phyloP scores from a whole-genome alignment of 495 filamentous ascomycete species.

The Penicillium cinerascens region DNA sequence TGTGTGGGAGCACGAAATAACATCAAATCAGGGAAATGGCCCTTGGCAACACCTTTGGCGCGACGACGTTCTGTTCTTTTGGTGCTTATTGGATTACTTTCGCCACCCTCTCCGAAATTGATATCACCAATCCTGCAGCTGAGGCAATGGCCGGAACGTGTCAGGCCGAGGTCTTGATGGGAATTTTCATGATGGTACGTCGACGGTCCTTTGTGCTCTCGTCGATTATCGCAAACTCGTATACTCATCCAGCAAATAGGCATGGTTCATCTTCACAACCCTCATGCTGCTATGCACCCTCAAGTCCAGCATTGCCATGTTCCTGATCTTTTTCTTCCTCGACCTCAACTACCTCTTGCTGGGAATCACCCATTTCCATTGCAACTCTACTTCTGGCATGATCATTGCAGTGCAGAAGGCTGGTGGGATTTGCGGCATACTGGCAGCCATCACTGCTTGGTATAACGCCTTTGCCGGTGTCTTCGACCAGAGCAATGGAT shows the following conservation, averaged over 20 bases:
- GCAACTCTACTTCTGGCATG: slow-evolving; percentile 32
- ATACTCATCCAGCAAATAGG: slow-evolving; percentile 27
- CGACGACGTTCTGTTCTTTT: slow-evolving; percentile 86
- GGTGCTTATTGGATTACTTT: slow-evolving; percentile 90
- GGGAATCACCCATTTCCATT: slow-evolving; percentile 59
- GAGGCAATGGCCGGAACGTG: slow-evolving; percentile 32
- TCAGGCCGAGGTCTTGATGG: slow-evolving; percentile 54
- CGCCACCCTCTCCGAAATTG: slow-evolving; percentile 72
- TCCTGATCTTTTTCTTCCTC: slow-evolving; percentile 78
- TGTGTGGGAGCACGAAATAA: background rate
- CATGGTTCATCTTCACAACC: slow-evolving; percentile 91
- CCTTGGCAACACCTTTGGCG: slow-evolving; percentile 86
- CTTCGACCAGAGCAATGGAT: slow-evolving; percentile 66
- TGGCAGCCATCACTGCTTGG: slow-evolving; percentile 83
- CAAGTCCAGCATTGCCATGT: slow-evolving; percentile 84
- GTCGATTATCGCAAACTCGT: background rate
- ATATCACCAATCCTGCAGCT: slow-evolving; percentile 54
- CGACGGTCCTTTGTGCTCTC: background rate
- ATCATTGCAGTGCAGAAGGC: slow-evolving; percentile 54
- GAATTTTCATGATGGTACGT: slow-evolving; percentile 69
- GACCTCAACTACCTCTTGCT: slow-evolving; percentile 73
- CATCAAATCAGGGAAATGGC: slow-evolving; percentile 78
- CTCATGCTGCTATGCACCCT: slow-evolving; percentile 77
- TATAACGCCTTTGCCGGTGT: slow-evolving; percentile 88
- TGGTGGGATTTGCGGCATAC: slow-evolving; percentile 72